These are phyloP conservation scores for Aspergillus incahuasiensis DNA, from an alignment of 495 filamentous ascomycete species.

Conservation along the genomic window DNA sequence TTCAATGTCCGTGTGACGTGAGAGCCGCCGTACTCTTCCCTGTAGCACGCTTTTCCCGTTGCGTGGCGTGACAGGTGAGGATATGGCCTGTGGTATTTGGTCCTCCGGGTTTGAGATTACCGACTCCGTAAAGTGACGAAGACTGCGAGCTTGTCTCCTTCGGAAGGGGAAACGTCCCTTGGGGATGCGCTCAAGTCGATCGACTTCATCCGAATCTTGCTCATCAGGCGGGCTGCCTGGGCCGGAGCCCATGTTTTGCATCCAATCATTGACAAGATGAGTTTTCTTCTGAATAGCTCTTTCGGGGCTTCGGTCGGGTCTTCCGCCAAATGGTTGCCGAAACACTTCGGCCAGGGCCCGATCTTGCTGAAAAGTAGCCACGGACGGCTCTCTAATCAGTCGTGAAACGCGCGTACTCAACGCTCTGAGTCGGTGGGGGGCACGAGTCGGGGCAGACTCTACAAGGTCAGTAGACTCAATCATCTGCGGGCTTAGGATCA, in stretches of 20 bases:
- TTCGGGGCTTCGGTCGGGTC: constrained; percentile 40
- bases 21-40: constrained; percentile 32
- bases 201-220: constrained; percentile 54
- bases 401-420: constrained; percentile 62
- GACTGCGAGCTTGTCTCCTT: constrained; percentile 23
- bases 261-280: constrained; percentile 78
- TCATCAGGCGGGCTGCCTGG: constrained; percentile 60
- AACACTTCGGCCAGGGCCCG: constrained; percentile 91
- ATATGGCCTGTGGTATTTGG: constrained; percentile 25
- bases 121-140: constrained; percentile 49
- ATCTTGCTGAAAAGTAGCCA: constrained; percentile 82
- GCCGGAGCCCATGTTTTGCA: constrained; percentile 67
- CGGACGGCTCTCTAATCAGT: constrained; percentile 72
- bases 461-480: constrained; percentile 73
- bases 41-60: constrained; percentile 20
- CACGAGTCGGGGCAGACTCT: constrained; percentile 32
- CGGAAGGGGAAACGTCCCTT: constrained; percentile 30
- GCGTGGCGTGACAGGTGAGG: constrained; percentile 29
- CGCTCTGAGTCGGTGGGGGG: constrained; percentile 50
- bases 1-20: constrained; percentile 68
- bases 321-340: constrained; percentile 52
- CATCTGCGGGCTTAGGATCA: constrained; percentile 61
- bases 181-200: constrained; percentile 49
- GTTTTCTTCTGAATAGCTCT: constrained; percentile 56
- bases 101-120: constrained; percentile 59